phyloP scores from a whole-genome alignment of 176 grass and related monocot species.

The Dendrocalamus sinicus region DNA sequence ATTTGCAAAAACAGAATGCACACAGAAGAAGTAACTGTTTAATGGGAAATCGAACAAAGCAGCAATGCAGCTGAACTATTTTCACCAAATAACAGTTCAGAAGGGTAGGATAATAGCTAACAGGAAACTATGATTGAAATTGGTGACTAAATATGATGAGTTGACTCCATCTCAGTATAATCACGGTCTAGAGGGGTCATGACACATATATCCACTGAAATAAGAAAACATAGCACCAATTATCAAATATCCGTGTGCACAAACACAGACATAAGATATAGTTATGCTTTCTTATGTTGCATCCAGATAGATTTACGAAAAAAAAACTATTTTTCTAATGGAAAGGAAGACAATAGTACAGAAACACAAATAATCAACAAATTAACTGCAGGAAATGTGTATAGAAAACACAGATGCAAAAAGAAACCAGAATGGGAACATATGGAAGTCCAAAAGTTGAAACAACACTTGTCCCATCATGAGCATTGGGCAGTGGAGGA shows the following conservation, averaged over 20 bases:
- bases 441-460: background rate
- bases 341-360: background rate
- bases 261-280: background rate
- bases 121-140: background rate
- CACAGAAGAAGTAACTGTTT: background rate
- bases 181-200: background rate
- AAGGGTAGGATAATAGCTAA: background rate
- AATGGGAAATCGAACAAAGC: background rate
- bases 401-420: background rate
- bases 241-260: background rate
- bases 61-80: background rate
- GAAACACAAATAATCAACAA: background rate
- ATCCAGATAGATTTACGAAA: background rate
- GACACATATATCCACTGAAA: background rate
- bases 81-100: background rate
- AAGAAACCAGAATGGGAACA: background rate
- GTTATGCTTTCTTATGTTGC: background rate
- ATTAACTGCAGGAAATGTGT: background rate
- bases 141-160: background rate
- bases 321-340: background rate
- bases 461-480: background rate
- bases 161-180: background rate
- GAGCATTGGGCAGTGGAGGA: background rate
- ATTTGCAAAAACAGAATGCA: background rate
- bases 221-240: constrained; percentile 22